phyloP scores from a whole-genome alignment of 148 eudicot species.

The Camellia japonica region DNA sequence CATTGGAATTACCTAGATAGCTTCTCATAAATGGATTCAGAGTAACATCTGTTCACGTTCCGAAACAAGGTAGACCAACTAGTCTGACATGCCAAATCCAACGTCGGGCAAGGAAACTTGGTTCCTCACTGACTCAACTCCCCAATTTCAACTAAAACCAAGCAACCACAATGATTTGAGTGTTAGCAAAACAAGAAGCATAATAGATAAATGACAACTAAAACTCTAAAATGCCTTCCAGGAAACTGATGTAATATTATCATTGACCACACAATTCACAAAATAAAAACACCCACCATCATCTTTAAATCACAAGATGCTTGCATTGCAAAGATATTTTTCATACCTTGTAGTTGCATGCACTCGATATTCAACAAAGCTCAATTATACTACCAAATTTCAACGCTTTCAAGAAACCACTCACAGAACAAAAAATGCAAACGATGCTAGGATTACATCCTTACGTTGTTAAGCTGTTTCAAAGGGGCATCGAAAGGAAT shows the following conservation, averaged over 20 bases:
- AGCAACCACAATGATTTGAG: background rate
- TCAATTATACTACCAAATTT: too few species aligned
- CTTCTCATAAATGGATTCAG: background rate
- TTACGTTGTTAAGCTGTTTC: too few species aligned
- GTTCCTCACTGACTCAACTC: background rate
- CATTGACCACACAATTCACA: background rate
- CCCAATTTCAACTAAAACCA: too few species aligned
- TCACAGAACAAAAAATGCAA: too few species aligned
- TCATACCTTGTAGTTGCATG: too few species aligned
- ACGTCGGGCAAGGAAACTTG: background rate
- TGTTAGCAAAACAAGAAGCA: background rate
- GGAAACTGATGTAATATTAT: background rate
- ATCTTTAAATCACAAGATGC: background rate
- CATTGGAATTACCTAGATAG: background rate
- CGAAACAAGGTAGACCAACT: background rate
- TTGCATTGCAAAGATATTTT: too few species aligned
- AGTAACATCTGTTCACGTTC: background rate
- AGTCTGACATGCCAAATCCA: background rate
- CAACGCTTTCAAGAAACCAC: too few species aligned
- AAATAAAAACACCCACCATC: background rate
- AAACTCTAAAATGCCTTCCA: background rate
- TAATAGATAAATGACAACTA: background rate
- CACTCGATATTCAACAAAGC: too few species aligned
- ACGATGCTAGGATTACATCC: too few species aligned
- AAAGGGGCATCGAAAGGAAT: too few species aligned